A percentile compares a stretch with the other conserved stretches of the same genome.
These are phyloP conservation scores for Phaeosphaeriaceae sp. DNA, from an alignment of 2,329 filamentous ascomycete genomes.

Conservation along the genomic window DNA sequence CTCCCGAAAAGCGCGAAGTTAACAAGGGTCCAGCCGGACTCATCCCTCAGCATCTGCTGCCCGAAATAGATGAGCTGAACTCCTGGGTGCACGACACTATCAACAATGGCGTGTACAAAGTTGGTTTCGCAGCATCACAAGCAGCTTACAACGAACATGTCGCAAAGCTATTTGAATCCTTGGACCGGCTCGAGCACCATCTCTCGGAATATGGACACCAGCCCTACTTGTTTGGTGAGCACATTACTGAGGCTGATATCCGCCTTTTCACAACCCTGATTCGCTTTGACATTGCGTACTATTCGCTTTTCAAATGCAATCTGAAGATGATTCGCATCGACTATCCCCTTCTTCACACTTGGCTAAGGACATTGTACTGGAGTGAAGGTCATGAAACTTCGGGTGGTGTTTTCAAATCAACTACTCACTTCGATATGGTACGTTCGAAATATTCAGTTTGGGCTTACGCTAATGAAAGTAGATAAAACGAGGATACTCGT, in stretches of 20 bases:
- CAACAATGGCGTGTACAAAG: constrained; percentile 63
- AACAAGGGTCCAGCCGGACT: constrained; percentile 64
- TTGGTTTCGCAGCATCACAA: constrained; percentile 84
- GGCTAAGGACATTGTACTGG: constrained; percentile 88
- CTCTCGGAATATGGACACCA: constrained; percentile 59
- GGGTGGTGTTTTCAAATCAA: constrained; percentile 37
- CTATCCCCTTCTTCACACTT: constrained; percentile 79
- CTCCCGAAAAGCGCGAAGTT: constrained; percentile 60
- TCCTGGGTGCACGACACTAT: constrained; percentile 76
- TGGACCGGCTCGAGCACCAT: constrained; percentile 78
- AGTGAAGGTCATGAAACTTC: constrained; percentile 50
- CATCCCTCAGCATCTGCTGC: constrained; percentile 69
- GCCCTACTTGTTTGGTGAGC: constrained; percentile 76
- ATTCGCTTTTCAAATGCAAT: constrained; percentile 75
- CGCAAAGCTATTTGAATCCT: constrained; percentile 71
- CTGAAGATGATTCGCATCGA: constrained; percentile 81
- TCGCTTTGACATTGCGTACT: constrained; percentile 61
- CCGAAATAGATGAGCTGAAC: constrained; percentile 76
- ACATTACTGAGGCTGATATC: constrained; percentile 57
- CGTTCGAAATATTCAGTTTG: not conserved
- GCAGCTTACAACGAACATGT: constrained; percentile 82
- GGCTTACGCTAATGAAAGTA: constrained; percentile 12
- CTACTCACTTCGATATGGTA: constrained; percentile 37
- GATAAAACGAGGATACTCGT: constrained; percentile 41
- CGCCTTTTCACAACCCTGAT: constrained; percentile 64